These are phyloP conservation scores for Phlyctochytrium bullatum DNA, from an alignment of 192 early-diverging fungal genomes.

Conservation along the genomic window DNA sequence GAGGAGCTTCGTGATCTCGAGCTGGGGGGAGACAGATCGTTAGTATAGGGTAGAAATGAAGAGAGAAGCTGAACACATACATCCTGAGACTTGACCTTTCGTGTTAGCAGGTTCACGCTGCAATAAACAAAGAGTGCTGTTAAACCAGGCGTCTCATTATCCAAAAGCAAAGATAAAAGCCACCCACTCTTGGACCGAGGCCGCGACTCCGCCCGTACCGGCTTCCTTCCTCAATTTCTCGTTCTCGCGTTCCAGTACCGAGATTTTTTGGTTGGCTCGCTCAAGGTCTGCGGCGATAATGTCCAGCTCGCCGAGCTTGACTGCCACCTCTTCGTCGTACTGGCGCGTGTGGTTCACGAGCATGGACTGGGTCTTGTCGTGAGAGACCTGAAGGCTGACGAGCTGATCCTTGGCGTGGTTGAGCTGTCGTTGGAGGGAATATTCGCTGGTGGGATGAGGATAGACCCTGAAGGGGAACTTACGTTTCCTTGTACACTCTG, in stretches of 20 bases:
- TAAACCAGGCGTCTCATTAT: background rate
- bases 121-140: slow-evolving; percentile 17
- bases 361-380: slow-evolving; percentile 71
- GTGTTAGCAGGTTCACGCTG: slow-evolving; percentile 12
- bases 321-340: slow-evolving; percentile 74
- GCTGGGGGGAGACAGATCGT: slow-evolving; percentile 11
- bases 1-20: slow-evolving; percentile 42
- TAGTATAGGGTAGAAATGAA: background rate
- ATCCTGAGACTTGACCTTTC: slow-evolving; percentile 26
- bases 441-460: slow-evolving; percentile 51
- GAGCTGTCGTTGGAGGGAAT: slow-evolving; percentile 77
- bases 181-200: slow-evolving; percentile 23
- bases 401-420: slow-evolving; percentile 76
- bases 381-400: slow-evolving; percentile 60
- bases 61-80: slow-evolving; percentile 10
- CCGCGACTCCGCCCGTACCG: slow-evolving; percentile 2
- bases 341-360: slow-evolving; percentile 61
- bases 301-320: slow-evolving; percentile 83
- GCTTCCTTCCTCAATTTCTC: no score
- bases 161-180: background rate
- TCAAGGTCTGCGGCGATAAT: slow-evolving; percentile 84
- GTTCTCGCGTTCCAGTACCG: slow-evolving; percentile 69
- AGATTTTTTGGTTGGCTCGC: slow-evolving; percentile 67
- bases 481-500: slow-evolving; percentile 76
- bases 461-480: slow-evolving; percentile 2